These are phyloP conservation scores for Coffea canephora DNA, from an alignment of 257 asterid species.

Conservation along the genomic window DNA sequence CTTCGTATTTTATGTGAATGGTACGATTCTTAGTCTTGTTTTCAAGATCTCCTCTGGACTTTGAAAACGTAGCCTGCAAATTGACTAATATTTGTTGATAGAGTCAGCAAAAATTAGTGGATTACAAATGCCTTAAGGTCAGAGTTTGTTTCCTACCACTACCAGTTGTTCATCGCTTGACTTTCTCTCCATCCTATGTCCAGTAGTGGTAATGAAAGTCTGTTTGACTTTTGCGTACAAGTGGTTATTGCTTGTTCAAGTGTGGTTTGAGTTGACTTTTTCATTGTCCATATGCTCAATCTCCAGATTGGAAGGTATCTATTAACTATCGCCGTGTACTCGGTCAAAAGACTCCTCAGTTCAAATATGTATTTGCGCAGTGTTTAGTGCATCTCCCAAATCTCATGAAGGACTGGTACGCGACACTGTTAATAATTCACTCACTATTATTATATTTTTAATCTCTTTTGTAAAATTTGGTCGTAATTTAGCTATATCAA, in stretches of 20 bases:
- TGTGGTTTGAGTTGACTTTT: neutral
- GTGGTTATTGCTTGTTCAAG: neutral
- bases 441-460: too few species aligned
- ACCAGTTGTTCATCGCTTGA: neutral
- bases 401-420: neutral
- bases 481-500: neutral
- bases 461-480: neutral
- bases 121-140: neutral
- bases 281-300: neutral
- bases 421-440: too few species aligned
- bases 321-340: neutral
- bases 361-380: too few species aligned
- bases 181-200: neutral
- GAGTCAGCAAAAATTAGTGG: neutral
- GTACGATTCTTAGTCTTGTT: neutral
- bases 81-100: neutral
- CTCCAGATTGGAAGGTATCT: neutral
- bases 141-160: neutral
- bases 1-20: neutral
- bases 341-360: neutral
- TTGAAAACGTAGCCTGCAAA: neutral
- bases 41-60: neutral
- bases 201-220: neutral
- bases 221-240: neutral
- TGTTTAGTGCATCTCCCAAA: neutral